Conservation (phyloP, 1,139 yeast genomes). For the Blastobotrys aristatus region DNA sequence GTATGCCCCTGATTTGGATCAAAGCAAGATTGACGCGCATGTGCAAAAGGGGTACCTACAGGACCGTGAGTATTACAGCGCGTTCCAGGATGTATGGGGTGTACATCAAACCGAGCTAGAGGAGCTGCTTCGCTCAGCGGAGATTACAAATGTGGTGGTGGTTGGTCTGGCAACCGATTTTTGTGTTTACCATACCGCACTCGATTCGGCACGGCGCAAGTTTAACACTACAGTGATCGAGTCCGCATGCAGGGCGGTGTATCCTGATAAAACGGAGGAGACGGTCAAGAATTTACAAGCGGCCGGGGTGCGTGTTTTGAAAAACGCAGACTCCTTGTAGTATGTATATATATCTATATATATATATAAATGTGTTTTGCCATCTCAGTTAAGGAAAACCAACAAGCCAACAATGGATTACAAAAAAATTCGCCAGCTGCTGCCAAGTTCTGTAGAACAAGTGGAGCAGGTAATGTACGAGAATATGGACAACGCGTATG, state of each 20-base stretch:
- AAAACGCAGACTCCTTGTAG: too few species aligned
- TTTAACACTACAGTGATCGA: conserved; percentile 57
- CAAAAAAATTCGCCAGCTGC: background rate
- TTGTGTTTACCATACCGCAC: conserved; percentile 74
- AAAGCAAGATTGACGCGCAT: conserved; percentile 31
- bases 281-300: background rate
- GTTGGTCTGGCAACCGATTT: conserved; percentile 85
- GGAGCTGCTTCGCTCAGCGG: conserved; percentile 40
- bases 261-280: background rate
- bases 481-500: conserved; percentile 1
- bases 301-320: conserved; percentile 5
- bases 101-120: conserved; percentile 63
- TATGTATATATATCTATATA: too few species aligned
- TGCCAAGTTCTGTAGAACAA: conserved; percentile 2
- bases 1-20: conserved; percentile 47
- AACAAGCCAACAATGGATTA: background rate
- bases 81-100: conserved; percentile 77
- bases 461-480: background rate
- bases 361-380: background rate
- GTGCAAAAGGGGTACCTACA: conserved; percentile 65
- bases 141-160: conserved; percentile 57
- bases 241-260: conserved; percentile 34
- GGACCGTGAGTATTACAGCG: conserved; percentile 86
- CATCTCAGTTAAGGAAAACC: too few species aligned
- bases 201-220: conserved; percentile 64